Base-by-base conservation (phyloP, 2,329 filamentous ascomycete species). In the Botrytis porri region DNA sequence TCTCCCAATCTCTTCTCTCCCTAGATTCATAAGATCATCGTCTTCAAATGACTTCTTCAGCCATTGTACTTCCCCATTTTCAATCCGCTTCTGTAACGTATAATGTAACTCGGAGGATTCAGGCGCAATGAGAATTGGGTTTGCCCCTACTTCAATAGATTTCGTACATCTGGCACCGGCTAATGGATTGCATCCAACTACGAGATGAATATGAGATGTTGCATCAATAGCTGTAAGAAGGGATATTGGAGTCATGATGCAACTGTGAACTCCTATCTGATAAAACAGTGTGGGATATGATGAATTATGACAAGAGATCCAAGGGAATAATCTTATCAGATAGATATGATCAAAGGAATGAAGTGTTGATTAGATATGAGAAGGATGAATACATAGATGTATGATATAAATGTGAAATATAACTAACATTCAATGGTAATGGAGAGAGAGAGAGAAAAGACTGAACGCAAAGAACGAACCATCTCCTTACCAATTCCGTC, bases 141-240 rank as follows among this genome's bases (percentile, higher is more conserved):
- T 88, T 67, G 96, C 96, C 78, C 95, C 95, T 25, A 93, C 92
- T 78, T 92, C 88, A 69, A 98, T 83, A 4, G 93, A 95, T 80
- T 93, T 93, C 20, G 88, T 84, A 83, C 93, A 97, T 78, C 96
- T 89, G 45, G 94, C 88, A 70, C 92, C 92, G n/a, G 96, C 95
- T 59, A 99, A 87, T 22, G 95, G 90, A 79, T 95, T 96, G 48
- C 92, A 90, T 74, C 96, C 96, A 75, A 98, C 83, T 79, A 99
- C 89, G 73, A 99, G 86, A 81, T 99, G 96, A 59, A 95, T 82
- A 80, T 93, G 92, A 65, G 85, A 87, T 69, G 86, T 86, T 79
- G 89, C 91, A 80, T 94, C 90, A 76, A 92, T 86, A 66, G 92
- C 90, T 63, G 92, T 91, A 65, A 97, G 89, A 69, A 97, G 86